Evolutionary conservation across 345 rosid genomes (phyloP), one percentile per base, ranked within the genome.

Genomic region (Brassica napus): DNA sequence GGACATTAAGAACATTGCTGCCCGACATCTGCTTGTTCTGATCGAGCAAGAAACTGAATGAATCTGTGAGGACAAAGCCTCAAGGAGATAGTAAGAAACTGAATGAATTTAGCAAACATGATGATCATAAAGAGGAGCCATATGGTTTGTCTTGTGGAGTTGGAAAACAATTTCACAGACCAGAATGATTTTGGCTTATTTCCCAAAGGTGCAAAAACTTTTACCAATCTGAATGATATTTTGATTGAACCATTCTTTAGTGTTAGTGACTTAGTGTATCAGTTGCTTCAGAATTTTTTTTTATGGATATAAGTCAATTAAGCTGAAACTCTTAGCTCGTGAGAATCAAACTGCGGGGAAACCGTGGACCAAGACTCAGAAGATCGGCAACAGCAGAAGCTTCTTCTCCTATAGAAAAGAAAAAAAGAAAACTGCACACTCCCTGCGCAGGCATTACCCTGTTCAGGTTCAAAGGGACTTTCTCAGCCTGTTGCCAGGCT

Each of bases 391-490:
- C 74, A 77, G 76, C 82, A 62, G 72, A 14, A 69, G 82, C 77
- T 6, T 81, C 86, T 85, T 65, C 79, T 58, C 91, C 97, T 84
- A 81, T 77, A 86, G 83, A 85, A 75, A 49, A 82, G 54, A 54
- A 71, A 76, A n/a, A 76, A 79, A 12, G 55, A 84, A 86, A 84
- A 86, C 77, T 61, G 98, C 99, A 95, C 98, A 72, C 98, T 95
- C 98, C 99, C 98, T 93, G 87, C 97, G 99, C 99, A 91, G 97
- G 99, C 82, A 93, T 95, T 93, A 91, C 85, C 99, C 99, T 90
- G 99, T 87, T 95, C 99, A 95, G 99, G 99, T 93, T 91, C 99
- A 81, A 93, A 95, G 99, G 99, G 97, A 91, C 99, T 91, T 87
- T 95, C 99, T 93, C 99, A 95, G 99, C 99, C 98, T 86, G 85